Evolutionary conservation across 1,139 yeast genomes (phyloP), one percentile per base, ranked within the genome.

Genomic region (Nakaseomyces uthaithaninus): DNA sequence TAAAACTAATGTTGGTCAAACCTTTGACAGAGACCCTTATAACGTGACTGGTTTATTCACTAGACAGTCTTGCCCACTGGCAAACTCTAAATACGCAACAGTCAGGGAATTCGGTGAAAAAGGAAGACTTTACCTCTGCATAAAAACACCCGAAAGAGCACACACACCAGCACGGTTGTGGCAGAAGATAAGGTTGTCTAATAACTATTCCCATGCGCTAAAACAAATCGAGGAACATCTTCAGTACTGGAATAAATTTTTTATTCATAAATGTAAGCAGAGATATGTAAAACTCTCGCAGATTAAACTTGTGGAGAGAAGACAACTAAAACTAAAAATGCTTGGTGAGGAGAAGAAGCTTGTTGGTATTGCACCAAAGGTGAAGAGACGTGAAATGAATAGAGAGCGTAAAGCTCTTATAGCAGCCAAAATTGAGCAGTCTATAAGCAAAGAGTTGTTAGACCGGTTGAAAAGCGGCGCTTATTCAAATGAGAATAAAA

Each of bases 391-490:
- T 65, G 98, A 91, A 65, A 80, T 80, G 55, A 83, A 85, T 47
- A 74, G 98, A 63, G 98, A 91, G 65, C 75, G 98, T 60, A 91
- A 91, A 67, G 98, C 98, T 0, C 70, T 91, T 48, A 86, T 87
- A 11, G 97, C 98, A 16, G 98, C 98, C 25, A 84, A 84, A 69
- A 84, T 91, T 53, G 98, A 91, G 63, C 86, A 86, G 67, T 86
- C 95, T 10, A 91, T 91, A 52, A 97, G 91, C 64, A 86, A 86
- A 67, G 98, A 91, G 64, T 72, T 91, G 50, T 71, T 91, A 55
- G 95, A 89, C 42, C 78, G 98, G 65, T 75, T 91, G 56, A 91
- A 91, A 76, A 80, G 91, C 60, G 98, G 98, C 47, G 97, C 97
- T 5, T 91, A 91, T 59, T 98, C 98, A 47, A 97, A 91, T 58